Evolutionary conservation across 345 rosid species (phyloP).

Genomic region (Ailanthus altissimus): DNA sequence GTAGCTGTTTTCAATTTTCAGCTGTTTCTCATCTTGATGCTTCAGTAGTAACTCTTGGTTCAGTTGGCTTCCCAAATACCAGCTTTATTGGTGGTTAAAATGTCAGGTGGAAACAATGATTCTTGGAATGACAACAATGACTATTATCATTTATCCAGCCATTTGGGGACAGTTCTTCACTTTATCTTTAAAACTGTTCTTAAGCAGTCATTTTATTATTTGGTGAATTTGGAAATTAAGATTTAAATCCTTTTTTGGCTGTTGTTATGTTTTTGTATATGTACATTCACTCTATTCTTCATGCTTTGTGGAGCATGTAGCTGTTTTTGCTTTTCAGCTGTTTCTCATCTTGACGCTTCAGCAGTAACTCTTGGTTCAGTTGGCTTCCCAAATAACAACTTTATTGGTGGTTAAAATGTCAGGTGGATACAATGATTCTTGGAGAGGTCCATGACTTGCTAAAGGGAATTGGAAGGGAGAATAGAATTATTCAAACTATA

Average conservation of each 20-base stretch:
- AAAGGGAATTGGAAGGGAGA: slow-evolving; percentile 84
- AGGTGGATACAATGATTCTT: slow-evolving; percentile 89
- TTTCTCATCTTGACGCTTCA: slow-evolving; percentile 15
- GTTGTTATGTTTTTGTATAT: neutral
- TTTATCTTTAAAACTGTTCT: neutral
- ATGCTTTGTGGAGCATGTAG: neutral
- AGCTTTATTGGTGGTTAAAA: slow-evolving; percentile 12
- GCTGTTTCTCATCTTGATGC: slow-evolving; percentile 7
- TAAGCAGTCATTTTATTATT: neutral
- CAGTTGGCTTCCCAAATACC: slow-evolving; percentile 1
- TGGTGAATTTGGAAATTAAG: neutral
- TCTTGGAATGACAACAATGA: slow-evolving; percentile 45
- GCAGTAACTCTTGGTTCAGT: slow-evolving; percentile 1
- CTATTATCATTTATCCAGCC: neutral
- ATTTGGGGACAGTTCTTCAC: slow-evolving; percentile 2
- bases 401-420: slow-evolving; percentile 25
- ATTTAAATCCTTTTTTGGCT: neutral
- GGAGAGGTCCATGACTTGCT: slow-evolving; percentile 78
- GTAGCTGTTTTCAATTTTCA: neutral
- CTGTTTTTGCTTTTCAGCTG: neutral
- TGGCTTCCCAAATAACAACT: neutral
- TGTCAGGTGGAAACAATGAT: slow-evolving; percentile 86
- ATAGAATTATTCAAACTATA: slow-evolving; percentile 79
- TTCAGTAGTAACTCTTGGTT: slow-evolving; percentile 8
- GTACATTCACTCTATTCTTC: neutral